Evolutionary conservation across 495 filamentous ascomycete species (phyloP).

Genomic region (Daldinia vernicosa): DNA sequence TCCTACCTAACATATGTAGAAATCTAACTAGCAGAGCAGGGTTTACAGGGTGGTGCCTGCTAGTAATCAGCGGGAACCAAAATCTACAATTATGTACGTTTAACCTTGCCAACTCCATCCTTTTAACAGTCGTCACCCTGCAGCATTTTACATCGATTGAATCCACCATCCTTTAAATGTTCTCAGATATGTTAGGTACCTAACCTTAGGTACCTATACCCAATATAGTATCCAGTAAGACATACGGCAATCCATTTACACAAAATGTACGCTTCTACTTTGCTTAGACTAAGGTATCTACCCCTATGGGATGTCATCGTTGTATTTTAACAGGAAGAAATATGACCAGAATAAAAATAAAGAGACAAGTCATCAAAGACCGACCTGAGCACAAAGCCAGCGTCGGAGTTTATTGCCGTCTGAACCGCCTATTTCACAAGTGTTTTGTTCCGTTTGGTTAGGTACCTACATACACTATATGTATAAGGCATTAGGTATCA

Average conservation of each 20-base stretch:
- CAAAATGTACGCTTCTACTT: neutral
- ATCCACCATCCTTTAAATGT: conserved; percentile 2
- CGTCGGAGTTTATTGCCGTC: conserved; percentile 35
- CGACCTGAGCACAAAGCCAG: conserved; percentile 24
- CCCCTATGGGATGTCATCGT: neutral
- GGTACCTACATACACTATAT: neutral
- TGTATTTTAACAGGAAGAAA: neutral
- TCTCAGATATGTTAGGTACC: too few relatives aligned
- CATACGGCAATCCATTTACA: neutral
- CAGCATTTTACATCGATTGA: conserved; percentile 24
- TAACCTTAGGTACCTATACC: too few relatives aligned
- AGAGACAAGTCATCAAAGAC: conserved; percentile 10
- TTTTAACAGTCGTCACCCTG: conserved; percentile 30
- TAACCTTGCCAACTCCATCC: conserved; percentile 4
- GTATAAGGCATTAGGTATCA: neutral
- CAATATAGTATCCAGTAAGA: neutral
- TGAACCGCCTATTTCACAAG: conserved; percentile 22
- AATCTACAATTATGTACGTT: neutral
- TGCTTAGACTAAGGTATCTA: neutral
- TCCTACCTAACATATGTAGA: too few relatives aligned
- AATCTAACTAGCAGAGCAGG: neutral
- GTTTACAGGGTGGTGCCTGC: conserved; percentile 26
- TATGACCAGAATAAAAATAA: neutral
- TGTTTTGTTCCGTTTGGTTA: conserved; percentile 30
- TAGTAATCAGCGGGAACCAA: conserved; percentile 40